Conservation (phyloP, 352 stramenopile genomes). For the Achlya hypogyna region DNA sequence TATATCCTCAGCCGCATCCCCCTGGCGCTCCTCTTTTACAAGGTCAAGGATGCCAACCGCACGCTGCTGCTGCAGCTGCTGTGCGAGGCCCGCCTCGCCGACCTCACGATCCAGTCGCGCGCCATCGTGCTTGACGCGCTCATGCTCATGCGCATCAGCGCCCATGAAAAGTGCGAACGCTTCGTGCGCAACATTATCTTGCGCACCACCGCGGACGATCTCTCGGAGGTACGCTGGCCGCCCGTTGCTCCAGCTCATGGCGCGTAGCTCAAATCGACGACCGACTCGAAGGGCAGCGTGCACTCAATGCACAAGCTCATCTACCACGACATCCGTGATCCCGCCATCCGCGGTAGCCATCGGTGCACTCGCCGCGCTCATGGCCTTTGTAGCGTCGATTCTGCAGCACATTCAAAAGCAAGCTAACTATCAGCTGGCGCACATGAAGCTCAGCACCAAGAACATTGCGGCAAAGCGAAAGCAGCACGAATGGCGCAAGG, state of each 20-base stretch:
- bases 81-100: constrained; percentile 85
- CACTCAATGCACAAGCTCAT: constrained; percentile 97
- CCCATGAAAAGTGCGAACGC: constrained; percentile 88
- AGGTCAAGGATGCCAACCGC: constrained; percentile 93
- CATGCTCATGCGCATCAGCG: constrained; percentile 95
- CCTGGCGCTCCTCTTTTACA: constrained; percentile 96
- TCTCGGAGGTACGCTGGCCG: constrained; percentile 28
- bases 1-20: constrained; percentile 93
- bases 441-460: constrained; percentile 88
- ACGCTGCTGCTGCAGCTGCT: constrained; percentile 94
- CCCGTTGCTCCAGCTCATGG: background rate
- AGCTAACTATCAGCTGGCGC: constrained; percentile 88
- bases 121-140: constrained; percentile 93
- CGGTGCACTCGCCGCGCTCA: constrained; percentile 12
- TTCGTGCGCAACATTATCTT: constrained; percentile 97
- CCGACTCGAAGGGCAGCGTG: constrained; percentile 94
- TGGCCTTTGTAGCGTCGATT: constrained; percentile 69
- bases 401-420: constrained; percentile 93
- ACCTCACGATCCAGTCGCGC: constrained; percentile 87
- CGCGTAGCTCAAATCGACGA: constrained; percentile 94
- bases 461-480: constrained; percentile 56
- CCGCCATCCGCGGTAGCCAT: constrained; percentile 46
- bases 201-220: constrained; percentile 91
- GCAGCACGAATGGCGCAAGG: constrained; percentile 93
- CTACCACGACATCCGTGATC: constrained; percentile 92